Evolutionary conservation across 768 basidiomycete species (phyloP).

Genomic region (Amanita jacksonii): DNA sequence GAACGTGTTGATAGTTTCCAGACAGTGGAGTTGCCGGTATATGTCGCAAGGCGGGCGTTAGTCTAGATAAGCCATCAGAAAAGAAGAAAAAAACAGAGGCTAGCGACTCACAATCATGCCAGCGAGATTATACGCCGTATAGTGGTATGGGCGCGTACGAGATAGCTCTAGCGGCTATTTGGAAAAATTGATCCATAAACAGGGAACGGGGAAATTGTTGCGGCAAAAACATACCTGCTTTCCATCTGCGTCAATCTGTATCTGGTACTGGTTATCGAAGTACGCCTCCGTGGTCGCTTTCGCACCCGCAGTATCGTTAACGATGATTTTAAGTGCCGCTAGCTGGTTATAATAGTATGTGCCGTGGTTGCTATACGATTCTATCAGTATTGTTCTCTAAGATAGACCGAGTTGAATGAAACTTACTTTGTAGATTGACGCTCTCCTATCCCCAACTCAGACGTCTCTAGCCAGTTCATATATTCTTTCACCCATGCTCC

Average conservation of each 20-base stretch:
- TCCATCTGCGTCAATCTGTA: slow-evolving; percentile 46
- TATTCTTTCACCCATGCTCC: slow-evolving; percentile 43
- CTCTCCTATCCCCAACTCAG: slow-evolving; percentile 37
- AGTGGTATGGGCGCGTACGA: slow-evolving; percentile 58
- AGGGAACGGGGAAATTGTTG: background rate
- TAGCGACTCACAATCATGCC: slow-evolving; percentile 48
- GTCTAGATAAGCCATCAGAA: slow-evolving; percentile 26
- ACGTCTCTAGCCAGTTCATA: slow-evolving; percentile 45
- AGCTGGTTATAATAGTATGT: slow-evolving; percentile 56
- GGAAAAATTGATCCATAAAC: background rate
- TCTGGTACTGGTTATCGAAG: slow-evolving; percentile 38
- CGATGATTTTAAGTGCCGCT: slow-evolving; percentile 44
- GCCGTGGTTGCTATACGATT: slow-evolving; percentile 47
- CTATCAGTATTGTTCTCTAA: background rate
- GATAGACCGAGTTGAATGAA: background rate
- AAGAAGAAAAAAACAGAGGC: no score
- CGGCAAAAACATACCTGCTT: slow-evolving; percentile 35
- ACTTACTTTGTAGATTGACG: slow-evolving; percentile 39
- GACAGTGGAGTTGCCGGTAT: slow-evolving; percentile 31
- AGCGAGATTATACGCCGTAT: slow-evolving; percentile 57
- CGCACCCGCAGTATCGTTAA: slow-evolving; percentile 41
- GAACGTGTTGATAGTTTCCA: slow-evolving; percentile 41
- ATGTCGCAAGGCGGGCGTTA: slow-evolving; percentile 43
- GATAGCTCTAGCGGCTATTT: slow-evolving; percentile 47
- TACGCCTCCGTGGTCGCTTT: slow-evolving; percentile 35